Base-by-base conservation (phyloP, 2,329 filamentous ascomycete genomes). In the Penicillium nordicum region DNA sequence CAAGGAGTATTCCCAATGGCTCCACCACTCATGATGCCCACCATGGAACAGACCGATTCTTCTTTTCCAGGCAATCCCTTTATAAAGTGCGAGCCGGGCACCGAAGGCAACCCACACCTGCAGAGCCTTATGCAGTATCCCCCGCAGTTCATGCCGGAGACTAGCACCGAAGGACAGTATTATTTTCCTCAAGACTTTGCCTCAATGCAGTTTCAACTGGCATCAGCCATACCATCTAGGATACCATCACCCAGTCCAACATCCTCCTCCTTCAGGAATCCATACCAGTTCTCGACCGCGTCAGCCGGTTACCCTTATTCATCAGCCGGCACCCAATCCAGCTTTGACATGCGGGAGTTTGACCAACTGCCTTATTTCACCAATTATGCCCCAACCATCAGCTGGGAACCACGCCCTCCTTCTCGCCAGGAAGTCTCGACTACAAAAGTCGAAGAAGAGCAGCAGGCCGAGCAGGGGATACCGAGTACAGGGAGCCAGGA, bases 11-110 rank as follows among this genome's bases (percentile, higher is more conserved):
- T 23, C 32, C 52, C 44, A 58, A 63, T 46, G 60, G 50, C 9
- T 18, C 49, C 10, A 14, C 34, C 32, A 21, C 58, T 7, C 27
- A 43, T n/a, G 38, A 57, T 52, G 38, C 60, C 45, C 23, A 59
- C 53, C 21, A 18, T 48, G 58, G 10, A 68, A 63, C 46, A 59
- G 46, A 45, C 53, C 52, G 43, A 52, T 32, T 29, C 49, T 11
- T 14, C 50, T 2, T 52, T 59, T 45, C 53, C 62, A 10, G 21
- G 44, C 11, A 59, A 50, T n/a, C 38, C 65, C 1, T 66, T 64
- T 18, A 54, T 69, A 27, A 72, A 70, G 44, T 14, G 50, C 27
- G 69, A 72, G 11, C 53, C 59, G 5, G 60, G 60, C 27, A 40
- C 8, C 4, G 62, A 60, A 21, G 44, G 27, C 1, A 46, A 59